Percentiles rank a stretch among this genome's conserved stretches.
Conservation (phyloP, 2,329 filamentous ascomycete genomes). For the Emmonsiellopsis sp. region DNA sequence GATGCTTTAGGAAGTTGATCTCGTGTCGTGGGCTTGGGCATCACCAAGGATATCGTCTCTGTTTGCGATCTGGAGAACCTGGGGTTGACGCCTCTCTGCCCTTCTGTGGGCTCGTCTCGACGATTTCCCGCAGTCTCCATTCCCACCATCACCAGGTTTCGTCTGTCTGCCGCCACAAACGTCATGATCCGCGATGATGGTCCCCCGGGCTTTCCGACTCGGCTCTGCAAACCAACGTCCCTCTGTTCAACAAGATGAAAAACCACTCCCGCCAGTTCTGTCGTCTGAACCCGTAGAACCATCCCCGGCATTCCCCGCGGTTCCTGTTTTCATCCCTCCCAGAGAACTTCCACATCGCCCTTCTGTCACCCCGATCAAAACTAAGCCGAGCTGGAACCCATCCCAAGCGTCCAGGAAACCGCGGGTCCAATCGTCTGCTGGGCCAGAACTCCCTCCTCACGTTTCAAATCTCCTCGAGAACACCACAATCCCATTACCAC, state of each 20-base stretch:
- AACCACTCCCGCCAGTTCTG: not conserved
- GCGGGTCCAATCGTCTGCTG: constrained; percentile 16
- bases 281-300: constrained; percentile 1
- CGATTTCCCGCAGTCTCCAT: too few species aligned
- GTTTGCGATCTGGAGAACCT: too few species aligned
- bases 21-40: too few species aligned
- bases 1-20: too few species aligned
- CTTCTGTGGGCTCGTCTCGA: too few species aligned
- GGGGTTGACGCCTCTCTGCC: too few species aligned
- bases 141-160: not conserved
- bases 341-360: constrained; percentile 4
- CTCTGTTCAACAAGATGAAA: constrained; percentile 12
- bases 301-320: constrained; percentile 9
- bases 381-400: constrained; percentile 27
- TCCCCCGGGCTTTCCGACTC: constrained; percentile 30
- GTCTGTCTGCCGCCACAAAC: not conserved
- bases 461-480: constrained; percentile 50
- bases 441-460: constrained; percentile 42
- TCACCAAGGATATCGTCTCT: too few species aligned
- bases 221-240: constrained; percentile 21
- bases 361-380: constrained; percentile 13
- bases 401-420: constrained; percentile 16
- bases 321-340: constrained; percentile 10
- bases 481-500: constrained; percentile 48
- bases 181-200: constrained; percentile 25